A percentile compares a stretch with the other conserved stretches of the same genome.
Evolutionary conservation across 1,284 basidiomycete genomes (phyloP).

Genomic region (Volvariella surrecta): DNA sequence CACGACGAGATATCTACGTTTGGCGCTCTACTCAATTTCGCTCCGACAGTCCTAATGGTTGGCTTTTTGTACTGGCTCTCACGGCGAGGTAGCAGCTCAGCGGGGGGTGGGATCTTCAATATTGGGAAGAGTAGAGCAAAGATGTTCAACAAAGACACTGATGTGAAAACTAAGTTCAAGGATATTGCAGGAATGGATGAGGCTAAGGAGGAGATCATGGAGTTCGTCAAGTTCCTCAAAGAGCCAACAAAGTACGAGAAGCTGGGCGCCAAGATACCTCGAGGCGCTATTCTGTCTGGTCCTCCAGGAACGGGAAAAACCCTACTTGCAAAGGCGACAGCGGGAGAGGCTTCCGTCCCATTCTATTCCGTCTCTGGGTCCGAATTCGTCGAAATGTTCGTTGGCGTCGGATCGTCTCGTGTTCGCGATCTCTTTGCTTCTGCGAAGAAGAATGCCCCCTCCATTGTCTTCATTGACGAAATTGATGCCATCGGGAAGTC

Average conservation of each 20-base stretch:
- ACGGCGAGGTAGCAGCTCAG: slow-evolving; percentile 64
- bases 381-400: slow-evolving; percentile 99
- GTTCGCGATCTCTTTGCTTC: slow-evolving; percentile 97
- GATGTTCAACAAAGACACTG: slow-evolving; percentile 96
- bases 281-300: slow-evolving; percentile 95
- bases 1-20: slow-evolving; percentile 88
- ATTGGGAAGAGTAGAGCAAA: slow-evolving; percentile 96
- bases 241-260: slow-evolving; percentile 93
- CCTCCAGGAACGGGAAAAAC: slow-evolving; percentile 99
- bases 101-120: slow-evolving; percentile 89
- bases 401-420: slow-evolving; percentile 96
- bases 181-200: slow-evolving; percentile 99
- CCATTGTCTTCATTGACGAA: slow-evolving; percentile 97
- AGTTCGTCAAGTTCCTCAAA: slow-evolving; percentile 99
- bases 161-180: slow-evolving; percentile 89
- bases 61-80: slow-evolving; percentile 91
- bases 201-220: slow-evolving; percentile 99
- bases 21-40: slow-evolving; percentile 84
- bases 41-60: slow-evolving; percentile 87
- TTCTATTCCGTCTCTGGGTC: slow-evolving; percentile 99
- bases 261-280: slow-evolving; percentile 97
- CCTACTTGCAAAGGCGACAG: slow-evolving; percentile 95
- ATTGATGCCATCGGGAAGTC: slow-evolving; percentile 98
- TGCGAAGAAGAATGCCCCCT: slow-evolving; percentile 96
- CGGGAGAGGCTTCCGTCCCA: slow-evolving; percentile 94